Conservation (phyloP, 2,329 filamentous ascomycete genomes). For the Aspergillus luchuensis region DNA sequence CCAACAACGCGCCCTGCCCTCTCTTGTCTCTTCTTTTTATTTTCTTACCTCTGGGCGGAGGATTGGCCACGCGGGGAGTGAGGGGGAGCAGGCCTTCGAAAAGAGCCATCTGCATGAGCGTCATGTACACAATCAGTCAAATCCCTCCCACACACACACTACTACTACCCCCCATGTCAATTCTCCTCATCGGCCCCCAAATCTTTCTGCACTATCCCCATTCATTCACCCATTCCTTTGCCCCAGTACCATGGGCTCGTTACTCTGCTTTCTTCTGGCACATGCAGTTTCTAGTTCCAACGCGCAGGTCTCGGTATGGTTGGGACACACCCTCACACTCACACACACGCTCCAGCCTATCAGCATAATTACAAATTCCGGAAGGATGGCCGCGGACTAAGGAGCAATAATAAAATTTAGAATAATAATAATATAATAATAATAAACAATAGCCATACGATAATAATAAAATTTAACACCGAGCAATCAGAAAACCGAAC, state of each 20-base stretch:
- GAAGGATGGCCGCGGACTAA: neutral
- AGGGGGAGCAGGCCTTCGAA: slow-evolving; percentile 2
- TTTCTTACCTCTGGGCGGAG: neutral
- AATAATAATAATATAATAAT: neutral
- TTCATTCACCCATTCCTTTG: neutral
- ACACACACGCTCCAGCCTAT: neutral
- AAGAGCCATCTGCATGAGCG: slow-evolving; percentile 3
- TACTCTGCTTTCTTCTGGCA: neutral
- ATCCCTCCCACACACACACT: neutral
- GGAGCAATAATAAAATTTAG: neutral
- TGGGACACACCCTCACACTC: neutral
- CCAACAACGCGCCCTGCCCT: neutral
- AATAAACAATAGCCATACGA: neutral
- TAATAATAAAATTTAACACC: neutral
- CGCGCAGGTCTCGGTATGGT: neutral
- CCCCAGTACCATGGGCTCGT: neutral
- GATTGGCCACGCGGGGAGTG: slow-evolving; percentile 4
- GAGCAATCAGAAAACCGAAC: too few relatives aligned
- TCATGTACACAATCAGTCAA: slow-evolving; percentile 1
- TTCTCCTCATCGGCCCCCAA: neutral
- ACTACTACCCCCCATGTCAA: neutral
- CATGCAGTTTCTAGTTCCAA: neutral
- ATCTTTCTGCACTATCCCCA: neutral
- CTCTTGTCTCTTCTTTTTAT: too few relatives aligned
- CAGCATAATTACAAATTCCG: neutral